Evolutionary conservation across 306 rosid species (phyloP), one percentile per base, ranked within the genome.

Genomic region (Spatholobus suberectus): DNA sequence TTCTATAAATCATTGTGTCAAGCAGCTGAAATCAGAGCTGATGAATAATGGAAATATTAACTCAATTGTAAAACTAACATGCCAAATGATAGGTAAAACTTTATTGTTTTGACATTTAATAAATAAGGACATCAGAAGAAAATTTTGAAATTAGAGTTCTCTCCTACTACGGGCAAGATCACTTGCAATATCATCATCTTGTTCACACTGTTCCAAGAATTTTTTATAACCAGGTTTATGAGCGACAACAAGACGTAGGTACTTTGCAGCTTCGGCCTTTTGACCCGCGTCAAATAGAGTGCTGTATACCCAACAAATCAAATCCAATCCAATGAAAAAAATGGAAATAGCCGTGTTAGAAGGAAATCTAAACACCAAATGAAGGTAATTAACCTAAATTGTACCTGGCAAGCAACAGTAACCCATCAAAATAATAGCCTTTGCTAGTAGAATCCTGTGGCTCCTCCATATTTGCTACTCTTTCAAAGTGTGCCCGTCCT

Each of bases 331-430:
- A 29, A 82, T 78, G 43, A 61, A 29, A 40, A 76, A 61, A 78
- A 38, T 72, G 44, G 29, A 35, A 82, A 44, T 74, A 47, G 7
- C 14, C 32, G 49, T 43, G 23, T 54, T 63, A 29, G 55, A 81
- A 18, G 27, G 21, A 54, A 83, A 58, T 75, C 43, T 78, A 17
- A 51, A 44, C 61, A 59, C 59, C 8, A 51, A 51, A 26, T 12
- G 61, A 41, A 49, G 18, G 32, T 29, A 27, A 40, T 29, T 32
- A 34, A 79, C 73, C 71, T 15, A 65, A 34, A 49, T 12, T 37
- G n/a, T 79, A 90, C 99, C 99, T 96, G 35, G 99, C 90, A 61
- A 93, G 87, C 73, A 92, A 70, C 66, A 96, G 57, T 86, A 96
- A 88, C 69, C 90, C 95, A 41, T 92, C 92, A 76, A 90, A 92